These are phyloP conservation scores for Solanum verrucosum DNA, from an alignment of 257 asterid species.

Conservation along the genomic window DNA sequence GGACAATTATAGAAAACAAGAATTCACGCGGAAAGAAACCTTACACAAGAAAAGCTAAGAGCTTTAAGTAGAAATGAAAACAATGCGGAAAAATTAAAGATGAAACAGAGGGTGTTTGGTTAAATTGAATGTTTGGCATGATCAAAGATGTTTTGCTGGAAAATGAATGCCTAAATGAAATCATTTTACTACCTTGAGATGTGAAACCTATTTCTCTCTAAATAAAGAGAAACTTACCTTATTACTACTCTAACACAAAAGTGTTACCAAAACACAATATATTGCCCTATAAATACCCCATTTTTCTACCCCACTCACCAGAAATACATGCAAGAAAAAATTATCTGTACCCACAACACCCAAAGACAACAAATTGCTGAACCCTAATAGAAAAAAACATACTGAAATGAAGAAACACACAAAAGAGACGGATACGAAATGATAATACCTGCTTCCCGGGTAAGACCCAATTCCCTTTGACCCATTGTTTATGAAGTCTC, in stretches of 20 bases:
- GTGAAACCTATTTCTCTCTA: background rate
- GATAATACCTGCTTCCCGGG: slow-evolving; percentile 40
- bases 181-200: background rate
- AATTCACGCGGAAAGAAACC: background rate
- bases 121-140: background rate
- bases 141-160: background rate
- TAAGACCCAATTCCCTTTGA: slow-evolving; percentile 43
- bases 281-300: background rate
- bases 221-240: background rate
- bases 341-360: background rate
- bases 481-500: slow-evolving; percentile 66
- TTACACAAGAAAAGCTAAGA: background rate
- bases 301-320: background rate
- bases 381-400: background rate
- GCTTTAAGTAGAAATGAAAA: background rate
- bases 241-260: background rate
- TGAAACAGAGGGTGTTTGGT: background rate
- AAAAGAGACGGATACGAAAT: background rate
- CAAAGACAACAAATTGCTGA: background rate
- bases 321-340: background rate
- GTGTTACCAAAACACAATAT: background rate
- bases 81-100: background rate
- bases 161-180: background rate
- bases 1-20: background rate
- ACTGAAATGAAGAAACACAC: background rate